Base-by-base conservation (phyloP, 306 rosid genomes). In the Sindora glabra region DNA sequence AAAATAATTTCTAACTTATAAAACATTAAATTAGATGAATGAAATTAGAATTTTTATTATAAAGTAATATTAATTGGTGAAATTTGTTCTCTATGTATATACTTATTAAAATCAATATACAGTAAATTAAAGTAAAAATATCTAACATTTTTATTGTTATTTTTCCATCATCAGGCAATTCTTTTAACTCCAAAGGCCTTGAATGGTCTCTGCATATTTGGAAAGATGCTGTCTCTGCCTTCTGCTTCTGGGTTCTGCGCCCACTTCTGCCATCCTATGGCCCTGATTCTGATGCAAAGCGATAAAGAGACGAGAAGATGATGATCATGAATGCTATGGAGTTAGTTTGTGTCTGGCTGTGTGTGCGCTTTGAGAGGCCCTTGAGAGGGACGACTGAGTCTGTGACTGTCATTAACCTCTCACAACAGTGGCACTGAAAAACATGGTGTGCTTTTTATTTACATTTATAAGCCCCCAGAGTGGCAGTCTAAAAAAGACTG, bases 361-460 rank as follows among this genome's bases (percentile, higher is more conserved):
- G n/a, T n/a, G 72, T 56, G 59, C 23, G 50, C 50, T 42, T 54
- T 68, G 46, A 40, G 37, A 29, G 41, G 58, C 71, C 71, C 27
- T 73, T 76, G 96, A 83, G 74, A 82, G 86, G 12, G 90, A 88
- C 94, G 72, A 74, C 58, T 82, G 96, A 69, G 57, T 26, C 74
- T 75, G 76, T 74, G 60, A 22, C 74, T 81, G 84, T 78, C 84
- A 83, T 83, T 77, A 76, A 74, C 80, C 64, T 64, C 72, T 67
- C 59, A n/a, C 76, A 69, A 67, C 79, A 37, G 60, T 80, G 97
- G 94, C 95, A 84, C 97, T 86, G 97, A 90, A 90, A 86, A 86
- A 69, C 88, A 86, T 86, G 97, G 38, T 38, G 39, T 55, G 0
- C 62, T 74, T 75, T 79, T 66, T 26, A 67, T 69, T 79, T 64